phyloP scores from a whole-genome alignment of 192 early-diverging fungal genomes.

The Funneliformis geosporum region DNA sequence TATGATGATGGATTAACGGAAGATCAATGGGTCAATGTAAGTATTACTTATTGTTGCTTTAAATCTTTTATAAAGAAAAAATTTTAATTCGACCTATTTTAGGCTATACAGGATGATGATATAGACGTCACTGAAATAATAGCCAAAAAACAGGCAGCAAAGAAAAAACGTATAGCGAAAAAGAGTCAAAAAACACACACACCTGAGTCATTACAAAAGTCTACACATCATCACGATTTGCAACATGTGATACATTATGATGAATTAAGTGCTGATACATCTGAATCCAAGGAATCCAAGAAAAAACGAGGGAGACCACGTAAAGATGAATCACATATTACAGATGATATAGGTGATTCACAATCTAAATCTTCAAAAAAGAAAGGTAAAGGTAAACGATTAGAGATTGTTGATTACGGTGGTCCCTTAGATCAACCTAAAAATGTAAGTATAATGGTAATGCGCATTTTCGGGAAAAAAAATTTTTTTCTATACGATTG shows the following conservation, averaged over 20 bases:
- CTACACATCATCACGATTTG: not conserved
- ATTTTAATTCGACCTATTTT: not conserved
- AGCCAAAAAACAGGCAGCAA: slow-evolving; percentile 44
- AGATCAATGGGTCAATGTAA: slow-evolving; percentile 85
- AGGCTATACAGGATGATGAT: slow-evolving; percentile 69
- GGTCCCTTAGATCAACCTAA: not conserved
- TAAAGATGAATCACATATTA: slow-evolving; percentile 39
- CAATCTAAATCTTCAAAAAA: slow-evolving; percentile 15
- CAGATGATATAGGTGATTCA: slow-evolving; percentile 39
- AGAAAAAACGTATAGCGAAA: slow-evolving; percentile 44
- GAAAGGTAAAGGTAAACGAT: slow-evolving; percentile 19
- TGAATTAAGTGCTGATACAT: slow-evolving; percentile 27
- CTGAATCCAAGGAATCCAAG: slow-evolving; percentile 34
- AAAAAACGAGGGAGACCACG: slow-evolving; percentile 50
- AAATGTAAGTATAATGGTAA: not conserved
- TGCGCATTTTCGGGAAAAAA: not conserved
- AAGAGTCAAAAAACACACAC: slow-evolving; percentile 34
- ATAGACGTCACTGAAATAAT: slow-evolving; percentile 63
- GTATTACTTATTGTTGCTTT: not conserved
- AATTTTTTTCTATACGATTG: not conserved
- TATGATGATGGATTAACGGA: slow-evolving; percentile 95
- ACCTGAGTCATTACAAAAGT: not conserved
- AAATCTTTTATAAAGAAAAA: not conserved
- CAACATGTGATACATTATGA: not conserved
- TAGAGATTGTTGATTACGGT: not conserved